Percentiles rank a stretch among this genome's conserved stretches.
Evolutionary conservation across 352 stramenopile genomes (phyloP).

Genomic region (Phytopythium mirpurense): DNA sequence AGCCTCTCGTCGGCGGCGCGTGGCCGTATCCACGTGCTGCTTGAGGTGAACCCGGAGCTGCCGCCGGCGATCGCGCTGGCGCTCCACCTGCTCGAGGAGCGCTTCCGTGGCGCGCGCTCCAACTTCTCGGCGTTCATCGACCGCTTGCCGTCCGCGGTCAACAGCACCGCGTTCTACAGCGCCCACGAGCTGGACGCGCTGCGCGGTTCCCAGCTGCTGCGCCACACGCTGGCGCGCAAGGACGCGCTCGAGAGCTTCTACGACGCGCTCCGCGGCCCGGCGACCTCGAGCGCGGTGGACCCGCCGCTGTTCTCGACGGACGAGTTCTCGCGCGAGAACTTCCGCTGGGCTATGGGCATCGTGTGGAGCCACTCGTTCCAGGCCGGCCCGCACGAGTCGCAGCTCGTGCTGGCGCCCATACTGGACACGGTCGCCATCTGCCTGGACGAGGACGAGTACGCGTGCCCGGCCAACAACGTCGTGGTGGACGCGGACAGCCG

Average conservation of each 20-base stretch:
- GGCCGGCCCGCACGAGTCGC: slow-evolving; percentile 13
- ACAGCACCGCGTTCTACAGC: slow-evolving; percentile 43
- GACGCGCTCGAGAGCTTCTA: slow-evolving; percentile 36
- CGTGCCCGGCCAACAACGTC: slow-evolving; percentile 19
- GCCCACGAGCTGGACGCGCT: slow-evolving; percentile 25
- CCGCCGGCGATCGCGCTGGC: slow-evolving; percentile 32
- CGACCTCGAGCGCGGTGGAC: slow-evolving; percentile 36
- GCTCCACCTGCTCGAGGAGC: slow-evolving; percentile 44
- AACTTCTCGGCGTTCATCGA: slow-evolving; percentile 35
- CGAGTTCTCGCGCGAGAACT: slow-evolving; percentile 38
- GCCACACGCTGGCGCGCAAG: slow-evolving; percentile 17
- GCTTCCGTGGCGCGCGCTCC: slow-evolving; percentile 22
- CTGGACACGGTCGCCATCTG: slow-evolving; percentile 37
- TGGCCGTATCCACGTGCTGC: slow-evolving; percentile 26
- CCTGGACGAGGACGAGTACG: slow-evolving; percentile 13
- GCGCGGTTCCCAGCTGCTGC: slow-evolving; percentile 33
- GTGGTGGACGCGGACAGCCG: slow-evolving; percentile 20
- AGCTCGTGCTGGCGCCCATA: slow-evolving; percentile 35
- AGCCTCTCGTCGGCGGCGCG: slow-evolving; percentile 23
- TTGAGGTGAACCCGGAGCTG: slow-evolving; percentile 40
- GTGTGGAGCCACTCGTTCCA: slow-evolving; percentile 37
- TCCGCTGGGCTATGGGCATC: slow-evolving; percentile 39
- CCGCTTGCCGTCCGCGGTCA: slow-evolving; percentile 20
- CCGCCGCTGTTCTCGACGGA: slow-evolving; percentile 37
- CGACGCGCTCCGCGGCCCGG: slow-evolving; percentile 24